Base-by-base conservation (phyloP, 106 monocot genomes). In the Dendrobium catenatum region DNA sequence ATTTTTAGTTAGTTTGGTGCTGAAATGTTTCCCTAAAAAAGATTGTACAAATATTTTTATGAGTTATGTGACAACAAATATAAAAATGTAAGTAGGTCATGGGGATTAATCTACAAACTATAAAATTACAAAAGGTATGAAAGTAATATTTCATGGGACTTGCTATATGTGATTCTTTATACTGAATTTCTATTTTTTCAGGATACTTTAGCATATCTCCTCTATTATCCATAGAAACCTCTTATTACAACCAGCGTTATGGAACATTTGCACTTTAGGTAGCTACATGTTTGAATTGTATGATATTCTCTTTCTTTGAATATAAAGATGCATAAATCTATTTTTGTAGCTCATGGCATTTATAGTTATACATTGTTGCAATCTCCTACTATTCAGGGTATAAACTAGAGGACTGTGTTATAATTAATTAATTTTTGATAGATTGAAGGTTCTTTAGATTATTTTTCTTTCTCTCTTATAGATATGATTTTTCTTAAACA, bases 301-400 rank as follows among this genome's bases (percentile, higher is more conserved):
- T 86, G 92, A 76, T 51, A 19, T 24, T 26, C 15, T 59, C 33
- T 80, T 81, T 29, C 47, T 20, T 70, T 31, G 70, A 13, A 33
- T 9, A 0, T 26, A 4, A 33, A 77, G 9, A 42, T 7, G 15
- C 37, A 83, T 77, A 18, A 76, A 1, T 66, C 16, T 24, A 20
- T 80, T 18, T 56, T 68, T 75, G 9, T 3, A 78, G 2, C 20
- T 54, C 42, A n/a, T 19, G 17, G 64, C 80, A 6, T 44, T 85
- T 18, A 9, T 79, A 29, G 73, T 72, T 55, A 26, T 77, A 33
- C 82, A 74, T 98, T 93, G 98, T 98, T 86, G 98, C 98, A 56
- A 98, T 98, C 86, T 73, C 98, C 18, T 98, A 95, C 84, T 98
- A 98, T 82, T 98, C 98, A 78, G 98, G 95, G n/a, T 95, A 98